A percentile compares a stretch with the other conserved stretches of the same genome.
These are phyloP conservation scores for Tilletia caries DNA, from an alignment of 1,284 basidiomycete species.

Conservation along the genomic window DNA sequence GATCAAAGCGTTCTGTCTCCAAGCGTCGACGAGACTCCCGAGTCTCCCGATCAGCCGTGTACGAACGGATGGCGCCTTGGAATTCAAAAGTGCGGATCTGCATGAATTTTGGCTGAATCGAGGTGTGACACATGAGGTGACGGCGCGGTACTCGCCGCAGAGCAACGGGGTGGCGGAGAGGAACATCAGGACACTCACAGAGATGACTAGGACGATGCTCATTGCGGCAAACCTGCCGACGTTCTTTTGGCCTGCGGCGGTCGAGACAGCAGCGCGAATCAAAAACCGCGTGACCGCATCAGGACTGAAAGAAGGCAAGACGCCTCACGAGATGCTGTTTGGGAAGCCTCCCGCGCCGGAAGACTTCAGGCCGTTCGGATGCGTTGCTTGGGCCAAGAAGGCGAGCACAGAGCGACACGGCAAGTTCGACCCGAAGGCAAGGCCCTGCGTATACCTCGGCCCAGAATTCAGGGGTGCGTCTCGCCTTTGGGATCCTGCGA, in stretches of 20 bases:
- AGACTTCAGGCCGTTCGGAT: background rate
- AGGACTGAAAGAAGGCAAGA: background rate
- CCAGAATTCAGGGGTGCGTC: background rate
- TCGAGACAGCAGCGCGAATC: background rate
- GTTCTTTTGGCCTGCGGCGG: conserved; percentile 10
- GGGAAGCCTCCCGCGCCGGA: background rate
- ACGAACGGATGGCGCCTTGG: conserved; percentile 4
- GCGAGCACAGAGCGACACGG: background rate
- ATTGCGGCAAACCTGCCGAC: background rate
- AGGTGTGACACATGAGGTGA: background rate
- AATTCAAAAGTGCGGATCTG: background rate
- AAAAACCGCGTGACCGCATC: background rate
- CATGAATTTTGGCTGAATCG: conserved; percentile 1
- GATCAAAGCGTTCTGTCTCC: background rate
- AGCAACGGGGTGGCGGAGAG: conserved; percentile 1
- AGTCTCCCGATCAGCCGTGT: background rate
- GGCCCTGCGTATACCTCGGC: conserved; percentile 1
- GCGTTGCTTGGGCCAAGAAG: conserved; percentile 1
- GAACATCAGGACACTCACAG: background rate
- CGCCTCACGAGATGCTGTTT: background rate
- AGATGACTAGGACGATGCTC: conserved; percentile 3
- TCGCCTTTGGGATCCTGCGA: background rate
- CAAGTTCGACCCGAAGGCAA: conserved; percentile 10
- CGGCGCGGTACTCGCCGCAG: conserved; percentile 8
- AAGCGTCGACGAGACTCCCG: background rate